phyloP scores from a whole-genome alignment of 2,329 filamentous ascomycete genomes.

The Nothopassalora personata region DNA sequence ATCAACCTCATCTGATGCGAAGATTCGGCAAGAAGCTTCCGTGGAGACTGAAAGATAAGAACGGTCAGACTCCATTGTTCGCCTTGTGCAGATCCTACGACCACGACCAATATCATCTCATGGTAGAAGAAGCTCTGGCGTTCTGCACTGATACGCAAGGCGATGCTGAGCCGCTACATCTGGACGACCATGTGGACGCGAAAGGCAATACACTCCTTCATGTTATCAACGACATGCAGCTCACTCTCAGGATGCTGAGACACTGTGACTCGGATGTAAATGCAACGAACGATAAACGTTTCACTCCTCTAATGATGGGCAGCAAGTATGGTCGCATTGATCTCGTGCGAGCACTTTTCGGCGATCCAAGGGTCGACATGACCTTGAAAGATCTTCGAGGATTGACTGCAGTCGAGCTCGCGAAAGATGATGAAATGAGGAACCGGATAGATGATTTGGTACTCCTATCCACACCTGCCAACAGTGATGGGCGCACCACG shows the following conservation, averaged over 20 bases:
- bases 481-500: constrained; percentile 74
- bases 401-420: constrained; percentile 88
- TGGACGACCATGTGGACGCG: constrained; percentile 86
- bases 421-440: constrained; percentile 94
- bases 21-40: constrained; percentile 72
- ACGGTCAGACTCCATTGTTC: constrained; percentile 96
- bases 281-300: constrained; percentile 87
- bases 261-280: constrained; percentile 94
- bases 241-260: constrained; percentile 70
- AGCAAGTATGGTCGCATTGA: constrained; percentile 97
- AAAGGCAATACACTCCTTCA: constrained; percentile 96
- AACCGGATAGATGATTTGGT: constrained; percentile 95
- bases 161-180: constrained; percentile 72
- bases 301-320: constrained; percentile 94
- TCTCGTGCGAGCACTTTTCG: constrained; percentile 81
- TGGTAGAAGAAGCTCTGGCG: constrained; percentile 78
- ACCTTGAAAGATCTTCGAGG: constrained; percentile 79
- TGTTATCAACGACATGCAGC: constrained; percentile 78
- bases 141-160: constrained; percentile 69
- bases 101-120: constrained; percentile 75
- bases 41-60: constrained; percentile 89
- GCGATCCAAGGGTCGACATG: constrained; percentile 80
- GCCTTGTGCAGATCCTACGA: constrained; percentile 94
- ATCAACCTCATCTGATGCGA: constrained; percentile 73
- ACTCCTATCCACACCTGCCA: constrained; percentile 68